Evolutionary conservation across 108 stramenopile species (phyloP).

Genomic region (Seminavis robusta): DNA sequence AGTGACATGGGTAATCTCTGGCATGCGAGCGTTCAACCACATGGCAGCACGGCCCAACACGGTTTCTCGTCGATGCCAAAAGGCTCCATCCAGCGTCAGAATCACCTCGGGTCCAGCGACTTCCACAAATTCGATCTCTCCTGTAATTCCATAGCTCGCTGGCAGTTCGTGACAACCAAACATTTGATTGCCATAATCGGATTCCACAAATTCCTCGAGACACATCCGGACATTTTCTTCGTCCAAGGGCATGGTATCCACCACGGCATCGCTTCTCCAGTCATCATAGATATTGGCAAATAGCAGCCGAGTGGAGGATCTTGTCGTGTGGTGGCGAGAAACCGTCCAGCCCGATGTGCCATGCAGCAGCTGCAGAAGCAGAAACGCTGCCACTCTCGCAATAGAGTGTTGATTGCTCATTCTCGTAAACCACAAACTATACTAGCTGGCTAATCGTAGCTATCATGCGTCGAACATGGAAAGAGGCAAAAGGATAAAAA

Average conservation of each 20-base stretch:
- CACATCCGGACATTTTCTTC: conserved; percentile 59
- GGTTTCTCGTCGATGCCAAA: conserved; percentile 72
- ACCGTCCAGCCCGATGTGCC: too few species aligned
- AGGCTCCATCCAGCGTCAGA: conserved; percentile 40
- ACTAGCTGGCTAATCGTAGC: too few species aligned
- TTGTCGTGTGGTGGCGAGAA: too few species aligned
- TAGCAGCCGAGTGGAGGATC: background rate
- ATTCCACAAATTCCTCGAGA: conserved; percentile 62
- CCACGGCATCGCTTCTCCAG: conserved; percentile 57
- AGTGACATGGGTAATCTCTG: conserved; percentile 58
- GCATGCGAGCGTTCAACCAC: conserved; percentile 76
- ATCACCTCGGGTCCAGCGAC: conserved; percentile 61
- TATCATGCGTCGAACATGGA: too few species aligned
- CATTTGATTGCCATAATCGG: conserved; percentile 73
- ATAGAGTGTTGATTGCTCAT: too few species aligned
- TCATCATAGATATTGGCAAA: conserved; percentile 63
- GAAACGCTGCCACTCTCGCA: too few species aligned
- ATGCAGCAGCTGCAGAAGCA: too few species aligned
- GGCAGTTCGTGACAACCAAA: conserved; percentile 70
- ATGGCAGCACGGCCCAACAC: conserved; percentile 78
- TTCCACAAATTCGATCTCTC: conserved; percentile 57
- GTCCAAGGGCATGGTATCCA: conserved; percentile 29
- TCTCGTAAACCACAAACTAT: too few species aligned
- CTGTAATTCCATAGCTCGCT: conserved; percentile 49
- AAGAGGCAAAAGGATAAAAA: too few species aligned